Percentiles rank a stretch among this genome's conserved stretches.
Evolutionary conservation across 2,329 filamentous ascomycete genomes (phyloP).

Genomic region (Xylariaceae sp.): DNA sequence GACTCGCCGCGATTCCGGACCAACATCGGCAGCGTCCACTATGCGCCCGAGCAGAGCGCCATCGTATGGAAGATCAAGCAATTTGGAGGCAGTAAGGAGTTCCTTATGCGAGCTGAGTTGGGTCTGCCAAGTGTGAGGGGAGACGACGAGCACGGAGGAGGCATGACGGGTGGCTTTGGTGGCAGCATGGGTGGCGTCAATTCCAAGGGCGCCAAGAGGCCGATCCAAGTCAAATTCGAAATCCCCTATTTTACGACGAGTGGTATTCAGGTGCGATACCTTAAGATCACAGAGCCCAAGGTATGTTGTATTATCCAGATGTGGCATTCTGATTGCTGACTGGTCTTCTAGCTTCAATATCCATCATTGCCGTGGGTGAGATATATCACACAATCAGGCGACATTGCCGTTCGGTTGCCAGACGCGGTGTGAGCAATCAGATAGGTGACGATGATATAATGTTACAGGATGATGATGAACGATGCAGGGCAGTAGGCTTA

Average conservation of each 20-base stretch:
- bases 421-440: conserved; percentile 61
- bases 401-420: conserved; percentile 92
- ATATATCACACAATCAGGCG: conserved; percentile 97
- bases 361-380: conserved; percentile 95
- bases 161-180: conserved; percentile 96
- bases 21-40: conserved; percentile 95
- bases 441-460: conserved; percentile 18
- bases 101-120: conserved; percentile 95
- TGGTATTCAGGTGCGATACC: conserved; percentile 94
- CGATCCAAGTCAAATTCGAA: conserved; percentile 99
- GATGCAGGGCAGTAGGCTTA: conserved; percentile 11
- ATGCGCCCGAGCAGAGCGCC: conserved; percentile 92
- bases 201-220: conserved; percentile 85
- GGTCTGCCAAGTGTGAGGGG: conserved; percentile 91
- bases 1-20: conserved; percentile 95
- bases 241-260: conserved; percentile 99
- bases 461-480: conserved; percentile 9
- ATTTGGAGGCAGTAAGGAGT: conserved; percentile 97
- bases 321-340: conserved; percentile 6
- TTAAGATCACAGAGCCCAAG: conserved; percentile 99
- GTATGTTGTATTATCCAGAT: conserved; percentile 45
- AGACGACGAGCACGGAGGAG: conserved; percentile 90
- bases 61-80: conserved; percentile 99
- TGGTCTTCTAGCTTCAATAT: conserved; percentile 75
- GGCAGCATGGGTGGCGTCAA: conserved; percentile 92